Evolutionary conservation across 176 grass and related monocot species (phyloP).

Genomic region (Metroxylon sagu): DNA sequence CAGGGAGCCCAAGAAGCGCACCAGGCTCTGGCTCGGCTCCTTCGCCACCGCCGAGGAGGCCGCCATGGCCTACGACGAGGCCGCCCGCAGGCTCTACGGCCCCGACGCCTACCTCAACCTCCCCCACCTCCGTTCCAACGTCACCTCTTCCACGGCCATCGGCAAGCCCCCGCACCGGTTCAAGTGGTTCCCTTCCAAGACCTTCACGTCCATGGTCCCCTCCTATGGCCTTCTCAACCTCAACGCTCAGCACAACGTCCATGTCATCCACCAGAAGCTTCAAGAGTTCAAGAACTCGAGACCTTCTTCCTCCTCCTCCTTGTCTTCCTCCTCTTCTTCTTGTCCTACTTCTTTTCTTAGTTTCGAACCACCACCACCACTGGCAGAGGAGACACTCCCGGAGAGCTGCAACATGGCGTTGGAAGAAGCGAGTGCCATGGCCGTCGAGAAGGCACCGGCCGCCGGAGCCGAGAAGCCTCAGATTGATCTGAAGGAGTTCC

Average conservation of each 20-base stretch:
- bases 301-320: not conserved
- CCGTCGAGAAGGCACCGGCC: not conserved
- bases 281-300: slow-evolving; percentile 70
- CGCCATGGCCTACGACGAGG: slow-evolving; percentile 86
- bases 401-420: not conserved
- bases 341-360: slow-evolving; percentile 3
- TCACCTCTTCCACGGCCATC: slow-evolving; percentile 1
- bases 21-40: slow-evolving; percentile 71
- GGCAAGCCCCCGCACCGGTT: slow-evolving; percentile 46
- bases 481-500: slow-evolving; percentile 94
- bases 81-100: slow-evolving; percentile 78
- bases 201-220: slow-evolving; percentile 22
- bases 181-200: slow-evolving; percentile 67
- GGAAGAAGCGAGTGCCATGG: not conserved
- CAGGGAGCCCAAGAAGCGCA: slow-evolving; percentile 77
- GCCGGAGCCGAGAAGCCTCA: slow-evolving; percentile 47
- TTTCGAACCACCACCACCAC: slow-evolving; percentile 10
- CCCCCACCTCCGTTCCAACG: slow-evolving; percentile 64
- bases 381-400: slow-evolving; percentile 4
- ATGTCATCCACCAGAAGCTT: slow-evolving; percentile 90
- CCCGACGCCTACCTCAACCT: slow-evolving; percentile 95
- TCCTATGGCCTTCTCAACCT: slow-evolving; percentile 90
- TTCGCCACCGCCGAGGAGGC: slow-evolving; percentile 89
- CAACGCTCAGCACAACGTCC: slow-evolving; percentile 98
- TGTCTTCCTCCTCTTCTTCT: not conserved